phyloP scores from a whole-genome alignment of 345 rosid genomes.

The Cardamine chenopodiifolia region DNA sequence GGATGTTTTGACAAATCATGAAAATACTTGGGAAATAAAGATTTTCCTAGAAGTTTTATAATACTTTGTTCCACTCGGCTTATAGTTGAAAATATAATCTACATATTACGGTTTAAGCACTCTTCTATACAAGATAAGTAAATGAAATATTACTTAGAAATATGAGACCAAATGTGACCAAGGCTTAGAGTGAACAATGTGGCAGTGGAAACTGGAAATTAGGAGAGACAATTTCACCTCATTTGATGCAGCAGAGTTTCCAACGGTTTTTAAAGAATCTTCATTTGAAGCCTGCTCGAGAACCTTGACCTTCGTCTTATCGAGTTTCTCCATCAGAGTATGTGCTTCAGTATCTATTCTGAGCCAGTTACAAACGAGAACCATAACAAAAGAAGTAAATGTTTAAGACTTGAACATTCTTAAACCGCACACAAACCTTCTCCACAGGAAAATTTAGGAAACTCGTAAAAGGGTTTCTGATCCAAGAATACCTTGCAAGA shows the following conservation, averaged over 20 bases:
- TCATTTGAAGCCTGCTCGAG: slow-evolving; percentile 43
- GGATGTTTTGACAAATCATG: no score
- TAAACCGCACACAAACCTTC: neutral
- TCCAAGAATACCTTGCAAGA: slow-evolving; percentile 61
- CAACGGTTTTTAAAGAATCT: slow-evolving; percentile 42
- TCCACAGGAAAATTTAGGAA: neutral
- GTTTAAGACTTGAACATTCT: slow-evolving; percentile 10
- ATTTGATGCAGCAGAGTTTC: slow-evolving; percentile 47
- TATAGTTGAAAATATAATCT: neutral
- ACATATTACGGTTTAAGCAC: neutral
- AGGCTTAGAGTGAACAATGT: neutral
- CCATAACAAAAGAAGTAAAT: slow-evolving; percentile 25
- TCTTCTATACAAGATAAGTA: neutral
- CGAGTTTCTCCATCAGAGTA: slow-evolving; percentile 64
- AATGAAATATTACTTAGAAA: slow-evolving; percentile 1
- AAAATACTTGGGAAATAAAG: slow-evolving; percentile 19
- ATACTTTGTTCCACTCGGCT: neutral
- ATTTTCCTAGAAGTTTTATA: neutral
- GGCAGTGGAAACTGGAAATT: neutral
- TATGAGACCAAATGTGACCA: slow-evolving; percentile 8
- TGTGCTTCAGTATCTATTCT: slow-evolving; percentile 89
- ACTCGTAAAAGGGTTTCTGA: neutral
- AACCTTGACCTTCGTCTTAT: slow-evolving; percentile 52
- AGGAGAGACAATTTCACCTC: slow-evolving; percentile 53
- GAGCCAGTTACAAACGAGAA: slow-evolving; percentile 52